A percentile compares a stretch with the other conserved stretches of the same genome.
These are phyloP conservation scores for Podila epigama DNA, from an alignment of 192 early-diverging fungal species.

Conservation along the genomic window DNA sequence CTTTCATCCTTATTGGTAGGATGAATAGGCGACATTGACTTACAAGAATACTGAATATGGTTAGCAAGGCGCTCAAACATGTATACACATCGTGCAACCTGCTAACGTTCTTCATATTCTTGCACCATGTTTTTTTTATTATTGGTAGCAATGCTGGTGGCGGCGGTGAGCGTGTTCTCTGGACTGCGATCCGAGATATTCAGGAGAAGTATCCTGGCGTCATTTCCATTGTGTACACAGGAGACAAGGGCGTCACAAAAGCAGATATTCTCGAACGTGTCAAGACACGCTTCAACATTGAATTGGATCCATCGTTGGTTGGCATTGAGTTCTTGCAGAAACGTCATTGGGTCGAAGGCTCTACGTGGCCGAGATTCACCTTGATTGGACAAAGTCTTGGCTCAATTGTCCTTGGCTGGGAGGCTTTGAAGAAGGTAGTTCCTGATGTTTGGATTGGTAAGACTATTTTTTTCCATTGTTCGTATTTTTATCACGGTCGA, in stretches of 20 bases:
- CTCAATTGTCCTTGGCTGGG: slow-evolving; percentile 75
- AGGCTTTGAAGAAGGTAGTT: slow-evolving; percentile 69
- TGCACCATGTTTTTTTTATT: background rate
- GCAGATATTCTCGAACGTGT: slow-evolving; percentile 69
- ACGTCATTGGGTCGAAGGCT: slow-evolving; percentile 74
- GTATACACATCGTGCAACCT: no score
- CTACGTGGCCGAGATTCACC: slow-evolving; percentile 78
- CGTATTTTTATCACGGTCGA: background rate
- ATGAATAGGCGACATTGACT: background rate
- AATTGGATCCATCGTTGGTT: slow-evolving; percentile 60
- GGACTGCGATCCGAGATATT: slow-evolving; percentile 86
- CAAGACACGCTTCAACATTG: slow-evolving; percentile 74
- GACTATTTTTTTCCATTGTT: background rate
- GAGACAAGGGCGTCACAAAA: slow-evolving; percentile 62
- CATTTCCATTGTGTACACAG: slow-evolving; percentile 83
- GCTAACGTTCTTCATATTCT: background rate
- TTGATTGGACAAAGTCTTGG: slow-evolving; percentile 88
- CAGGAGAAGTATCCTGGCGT: slow-evolving; percentile 73
- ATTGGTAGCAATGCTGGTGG: slow-evolving; percentile 80
- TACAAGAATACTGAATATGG: no score
- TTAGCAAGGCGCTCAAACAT: no score
- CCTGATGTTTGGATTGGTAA: slow-evolving; percentile 89
- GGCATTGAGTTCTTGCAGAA: slow-evolving; percentile 68
- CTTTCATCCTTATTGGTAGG: slow-evolving; percentile 93
- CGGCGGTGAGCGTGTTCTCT: slow-evolving; percentile 97